phyloP scores from a whole-genome alignment of 2,329 filamentous ascomycete genomes.

The Sarocladiaceae sp. region DNA sequence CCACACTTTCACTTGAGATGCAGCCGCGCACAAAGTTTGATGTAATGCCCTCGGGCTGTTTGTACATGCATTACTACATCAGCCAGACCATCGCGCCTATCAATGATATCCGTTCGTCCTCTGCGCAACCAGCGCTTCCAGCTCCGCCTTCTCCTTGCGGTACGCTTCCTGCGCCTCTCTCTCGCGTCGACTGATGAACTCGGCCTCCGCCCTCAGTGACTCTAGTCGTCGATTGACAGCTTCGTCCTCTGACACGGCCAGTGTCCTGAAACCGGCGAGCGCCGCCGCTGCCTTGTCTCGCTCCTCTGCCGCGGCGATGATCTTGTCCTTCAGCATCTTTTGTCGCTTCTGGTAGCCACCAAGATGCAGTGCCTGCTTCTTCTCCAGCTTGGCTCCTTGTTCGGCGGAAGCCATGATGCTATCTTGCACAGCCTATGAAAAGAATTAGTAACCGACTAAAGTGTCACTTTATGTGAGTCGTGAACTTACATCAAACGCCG shows the following conservation, averaged over 20 bases:
- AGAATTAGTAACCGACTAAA: neutral
- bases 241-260: constrained; percentile 74
- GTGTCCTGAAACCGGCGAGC: constrained; percentile 65
- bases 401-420: constrained; percentile 69
- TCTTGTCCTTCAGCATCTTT: constrained; percentile 73
- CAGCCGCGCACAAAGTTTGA: no score
- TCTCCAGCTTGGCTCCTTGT: constrained; percentile 80
- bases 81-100: constrained; percentile 6
- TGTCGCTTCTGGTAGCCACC: constrained; percentile 87
- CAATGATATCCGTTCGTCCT: constrained; percentile 33
- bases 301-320: constrained; percentile 65
- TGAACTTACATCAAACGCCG: constrained; percentile 65
- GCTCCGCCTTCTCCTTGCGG: constrained; percentile 67
- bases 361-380: constrained; percentile 81
- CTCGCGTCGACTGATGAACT: constrained; percentile 72
- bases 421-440: constrained; percentile 58
- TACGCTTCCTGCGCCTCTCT: constrained; percentile 88
- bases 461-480: no score
- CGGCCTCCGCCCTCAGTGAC: constrained; percentile 73
- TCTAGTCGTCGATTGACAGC: constrained; percentile 68
- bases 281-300: constrained; percentile 68
- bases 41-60: neutral
- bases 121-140: constrained; percentile 49
- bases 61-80: constrained; percentile 3
- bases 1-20: neutral